A percentile compares a stretch with the other conserved stretches of the same genome.
These are phyloP conservation scores for Kuraishia piskuri DNA, from an alignment of 805 yeast species.

Conservation along the genomic window DNA sequence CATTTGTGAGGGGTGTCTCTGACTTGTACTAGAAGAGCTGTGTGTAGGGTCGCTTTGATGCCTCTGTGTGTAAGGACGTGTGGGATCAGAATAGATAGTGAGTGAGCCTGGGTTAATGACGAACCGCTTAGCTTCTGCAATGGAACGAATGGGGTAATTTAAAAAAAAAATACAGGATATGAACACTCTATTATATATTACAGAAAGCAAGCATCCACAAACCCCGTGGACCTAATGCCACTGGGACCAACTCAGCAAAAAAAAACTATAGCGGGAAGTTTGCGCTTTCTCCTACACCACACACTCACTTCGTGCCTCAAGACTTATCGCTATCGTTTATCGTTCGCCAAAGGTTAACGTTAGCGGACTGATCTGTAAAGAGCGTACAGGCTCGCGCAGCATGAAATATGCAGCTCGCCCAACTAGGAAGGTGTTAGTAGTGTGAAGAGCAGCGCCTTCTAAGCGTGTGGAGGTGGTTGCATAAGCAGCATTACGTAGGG, in stretches of 20 bases:
- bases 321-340: not conserved
- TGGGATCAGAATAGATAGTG: too few species aligned
- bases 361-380: not conserved
- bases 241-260: not conserved
- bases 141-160: not conserved
- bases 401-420: not conserved
- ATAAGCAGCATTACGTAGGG: not conserved
- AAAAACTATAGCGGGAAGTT: not conserved
- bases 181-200: not conserved
- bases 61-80: not conserved
- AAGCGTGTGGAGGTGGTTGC: not conserved
- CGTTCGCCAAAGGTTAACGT: not conserved
- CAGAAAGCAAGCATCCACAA: not conserved
- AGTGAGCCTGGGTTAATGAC: too few species aligned
- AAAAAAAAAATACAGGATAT: not conserved
- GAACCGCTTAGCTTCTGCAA: not conserved
- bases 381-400: not conserved
- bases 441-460: not conserved
- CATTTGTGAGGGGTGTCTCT: too few species aligned
- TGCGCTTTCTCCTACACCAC: not conserved
- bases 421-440: not conserved
- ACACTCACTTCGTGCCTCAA: not conserved
- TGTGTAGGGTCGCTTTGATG: not conserved
- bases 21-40: too few species aligned
- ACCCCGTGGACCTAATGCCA: not conserved